phyloP scores from a whole-genome alignment of 441 rosid genomes.

The Arabidopsis lyrata region DNA sequence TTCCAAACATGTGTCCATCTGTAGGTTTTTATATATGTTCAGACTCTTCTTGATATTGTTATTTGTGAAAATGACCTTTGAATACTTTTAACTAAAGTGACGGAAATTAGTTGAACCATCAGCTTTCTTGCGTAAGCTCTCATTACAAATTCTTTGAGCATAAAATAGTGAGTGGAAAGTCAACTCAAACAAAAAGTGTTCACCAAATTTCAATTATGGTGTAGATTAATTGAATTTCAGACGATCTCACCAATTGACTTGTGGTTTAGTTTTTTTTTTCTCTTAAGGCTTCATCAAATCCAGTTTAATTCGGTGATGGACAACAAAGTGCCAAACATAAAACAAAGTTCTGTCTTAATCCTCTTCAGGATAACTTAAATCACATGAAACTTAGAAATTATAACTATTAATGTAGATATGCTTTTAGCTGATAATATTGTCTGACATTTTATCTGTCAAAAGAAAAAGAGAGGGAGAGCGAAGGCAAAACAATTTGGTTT shows the following conservation, averaged over 20 bases:
- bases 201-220: neutral
- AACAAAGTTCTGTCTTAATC: neutral
- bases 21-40: neutral
- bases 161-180: neutral
- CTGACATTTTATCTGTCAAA: neutral
- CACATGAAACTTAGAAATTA: neutral
- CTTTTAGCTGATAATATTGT: neutral
- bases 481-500: conserved; percentile 42
- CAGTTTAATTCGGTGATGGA: neutral
- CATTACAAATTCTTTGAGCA: neutral
- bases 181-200: neutral
- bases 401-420: neutral
- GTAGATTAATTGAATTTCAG: neutral
- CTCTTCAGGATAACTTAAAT: conserved; percentile 4
- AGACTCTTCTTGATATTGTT: neutral
- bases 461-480: neutral
- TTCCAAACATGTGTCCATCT: neutral
- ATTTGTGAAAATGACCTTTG: neutral
- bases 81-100: neutral
- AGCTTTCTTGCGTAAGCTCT: neutral
- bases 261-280: neutral
- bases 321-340: conserved; percentile 7
- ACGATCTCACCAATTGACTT: neutral
- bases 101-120: neutral
- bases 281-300: neutral